These are phyloP conservation scores for Didymella exigua DNA, from an alignment of 2,329 filamentous ascomycete genomes.

Conservation along the genomic window DNA sequence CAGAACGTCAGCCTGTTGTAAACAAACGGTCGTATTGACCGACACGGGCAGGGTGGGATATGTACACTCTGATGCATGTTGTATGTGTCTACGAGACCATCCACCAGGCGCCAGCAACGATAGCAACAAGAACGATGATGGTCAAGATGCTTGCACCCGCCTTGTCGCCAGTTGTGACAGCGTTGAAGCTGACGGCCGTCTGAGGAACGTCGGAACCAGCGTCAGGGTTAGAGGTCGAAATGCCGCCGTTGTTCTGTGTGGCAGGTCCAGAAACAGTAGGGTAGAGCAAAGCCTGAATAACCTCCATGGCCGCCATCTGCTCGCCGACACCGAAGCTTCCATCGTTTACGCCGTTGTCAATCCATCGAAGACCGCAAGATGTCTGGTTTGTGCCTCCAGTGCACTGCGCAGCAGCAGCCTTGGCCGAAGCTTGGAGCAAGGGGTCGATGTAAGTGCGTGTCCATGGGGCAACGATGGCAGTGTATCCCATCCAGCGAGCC, in stretches of 20 bases:
- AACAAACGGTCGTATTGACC: not conserved
- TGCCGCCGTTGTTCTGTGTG: constrained; percentile 59
- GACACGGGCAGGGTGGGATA: not conserved
- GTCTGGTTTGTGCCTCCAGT: constrained; percentile 55
- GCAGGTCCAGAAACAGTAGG: constrained; percentile 44
- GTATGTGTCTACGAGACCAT: constrained; percentile 50
- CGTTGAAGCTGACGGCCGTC: constrained; percentile 35
- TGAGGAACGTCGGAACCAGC: constrained; percentile 45
- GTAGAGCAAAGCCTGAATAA: constrained; percentile 56
- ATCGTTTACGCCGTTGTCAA: constrained; percentile 51
- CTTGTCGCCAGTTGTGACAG: constrained; percentile 65
- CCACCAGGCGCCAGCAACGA: constrained; percentile 63
- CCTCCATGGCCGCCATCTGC: constrained; percentile 64
- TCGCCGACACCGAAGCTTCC: constrained; percentile 61
- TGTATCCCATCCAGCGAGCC: constrained; percentile 51
- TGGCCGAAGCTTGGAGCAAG: constrained; percentile 60
- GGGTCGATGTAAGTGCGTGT: constrained; percentile 53
- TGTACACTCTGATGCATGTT: not conserved
- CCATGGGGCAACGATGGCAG: constrained; percentile 49
- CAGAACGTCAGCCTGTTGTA: not conserved
- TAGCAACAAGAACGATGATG: constrained; percentile 58
- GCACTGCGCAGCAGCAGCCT: constrained; percentile 62
- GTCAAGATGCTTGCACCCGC: constrained; percentile 73
- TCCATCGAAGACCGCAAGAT: constrained; percentile 56
- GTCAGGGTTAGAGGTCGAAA: constrained; percentile 53